Evolutionary conservation across 2,329 filamentous ascomycete species (phyloP).

Genomic region (Colletotrichum agaves): DNA sequence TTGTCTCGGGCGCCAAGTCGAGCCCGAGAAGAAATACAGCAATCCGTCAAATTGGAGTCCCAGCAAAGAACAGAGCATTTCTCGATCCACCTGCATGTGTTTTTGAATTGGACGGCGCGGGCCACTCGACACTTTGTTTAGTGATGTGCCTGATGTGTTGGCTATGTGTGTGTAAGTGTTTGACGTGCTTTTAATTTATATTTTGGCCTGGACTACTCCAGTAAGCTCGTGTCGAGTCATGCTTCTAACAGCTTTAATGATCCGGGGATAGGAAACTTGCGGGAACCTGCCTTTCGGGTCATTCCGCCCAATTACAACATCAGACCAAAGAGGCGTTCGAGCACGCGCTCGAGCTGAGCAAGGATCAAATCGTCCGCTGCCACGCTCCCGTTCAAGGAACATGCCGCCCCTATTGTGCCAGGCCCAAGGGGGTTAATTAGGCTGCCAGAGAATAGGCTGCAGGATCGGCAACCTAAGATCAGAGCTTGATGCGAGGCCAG

Average conservation of each 20-base stretch:
- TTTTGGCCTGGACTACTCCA: constrained; percentile 1
- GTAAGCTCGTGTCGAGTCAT: constrained; percentile 17
- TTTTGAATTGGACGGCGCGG: not conserved
- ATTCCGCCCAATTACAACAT: constrained; percentile 7
- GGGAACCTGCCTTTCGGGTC: not conserved
- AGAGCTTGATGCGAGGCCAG: constrained; percentile 21
- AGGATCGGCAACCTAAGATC: constrained; percentile 22
- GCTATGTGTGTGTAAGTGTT: constrained; percentile 7
- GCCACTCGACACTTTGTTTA: not conserved
- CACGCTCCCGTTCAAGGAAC: not conserved
- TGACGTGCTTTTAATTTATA: not conserved
- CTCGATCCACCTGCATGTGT: constrained; percentile 6
- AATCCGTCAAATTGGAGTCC: constrained; percentile 14
- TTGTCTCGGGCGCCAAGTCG: constrained; percentile 15
- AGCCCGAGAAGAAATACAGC: not conserved
- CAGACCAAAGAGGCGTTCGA: constrained; percentile 26
- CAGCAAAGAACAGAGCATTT: constrained; percentile 11
- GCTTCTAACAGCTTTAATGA: not conserved
- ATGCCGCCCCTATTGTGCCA: not conserved
- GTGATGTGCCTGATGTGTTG: constrained; percentile 3
- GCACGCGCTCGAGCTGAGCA: not conserved
- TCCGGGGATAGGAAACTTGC: constrained; percentile 12
- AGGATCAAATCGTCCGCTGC: not conserved
- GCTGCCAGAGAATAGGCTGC: constrained; percentile 11
- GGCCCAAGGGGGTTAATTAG: not conserved